Percentiles rank a stretch among this genome's conserved stretches.
Conservation (phyloP, 371 early-diverging fungal species). For the Rhizopus stolonifer region DNA sequence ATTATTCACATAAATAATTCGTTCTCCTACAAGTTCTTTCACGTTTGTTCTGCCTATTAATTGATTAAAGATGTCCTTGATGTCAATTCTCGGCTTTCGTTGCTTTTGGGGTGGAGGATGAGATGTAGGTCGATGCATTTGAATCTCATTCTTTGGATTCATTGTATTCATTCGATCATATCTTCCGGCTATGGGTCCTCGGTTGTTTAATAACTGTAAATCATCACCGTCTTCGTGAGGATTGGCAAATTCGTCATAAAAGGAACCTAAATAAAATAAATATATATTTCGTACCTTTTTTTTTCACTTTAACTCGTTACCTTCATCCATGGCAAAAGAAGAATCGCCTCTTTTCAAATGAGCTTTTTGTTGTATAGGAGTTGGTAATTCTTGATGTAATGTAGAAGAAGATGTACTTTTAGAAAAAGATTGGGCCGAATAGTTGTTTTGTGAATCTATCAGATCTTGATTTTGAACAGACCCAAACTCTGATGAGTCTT, state of each 20-base stretch:
- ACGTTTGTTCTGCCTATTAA: constrained; percentile 26
- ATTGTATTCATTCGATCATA: not conserved
- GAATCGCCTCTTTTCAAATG: constrained; percentile 25
- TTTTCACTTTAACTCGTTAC: constrained; percentile 7
- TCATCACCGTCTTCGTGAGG: constrained; percentile 49
- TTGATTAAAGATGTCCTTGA: constrained; percentile 21
- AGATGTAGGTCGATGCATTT: constrained; percentile 17
- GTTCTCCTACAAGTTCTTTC: constrained; percentile 49
- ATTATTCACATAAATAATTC: constrained; percentile 87
- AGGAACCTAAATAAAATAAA: constrained; percentile 23
- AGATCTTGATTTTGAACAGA: constrained; percentile 12
- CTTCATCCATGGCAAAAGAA: constrained; percentile 32
- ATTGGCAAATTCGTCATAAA: constrained; percentile 41
- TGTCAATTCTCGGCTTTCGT: constrained; percentile 4
- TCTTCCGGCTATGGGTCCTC: constrained; percentile 46
- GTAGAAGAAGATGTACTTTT: constrained; percentile 13
- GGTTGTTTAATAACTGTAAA: constrained; percentile 41
- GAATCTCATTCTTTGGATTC: constrained; percentile 1
- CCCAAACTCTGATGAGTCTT: constrained; percentile 30
- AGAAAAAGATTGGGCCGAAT: constrained; percentile 6
- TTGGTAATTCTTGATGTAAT: constrained; percentile 7
- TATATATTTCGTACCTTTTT: not conserved
- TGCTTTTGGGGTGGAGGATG: constrained; percentile 11
- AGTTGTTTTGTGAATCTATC: constrained; percentile 20
- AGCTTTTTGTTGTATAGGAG: constrained; percentile 16